A percentile compares a stretch with the other conserved stretches of the same genome.
Evolutionary conservation across 495 filamentous ascomycete genomes (phyloP).

Genomic region (Penicillium lividum): DNA sequence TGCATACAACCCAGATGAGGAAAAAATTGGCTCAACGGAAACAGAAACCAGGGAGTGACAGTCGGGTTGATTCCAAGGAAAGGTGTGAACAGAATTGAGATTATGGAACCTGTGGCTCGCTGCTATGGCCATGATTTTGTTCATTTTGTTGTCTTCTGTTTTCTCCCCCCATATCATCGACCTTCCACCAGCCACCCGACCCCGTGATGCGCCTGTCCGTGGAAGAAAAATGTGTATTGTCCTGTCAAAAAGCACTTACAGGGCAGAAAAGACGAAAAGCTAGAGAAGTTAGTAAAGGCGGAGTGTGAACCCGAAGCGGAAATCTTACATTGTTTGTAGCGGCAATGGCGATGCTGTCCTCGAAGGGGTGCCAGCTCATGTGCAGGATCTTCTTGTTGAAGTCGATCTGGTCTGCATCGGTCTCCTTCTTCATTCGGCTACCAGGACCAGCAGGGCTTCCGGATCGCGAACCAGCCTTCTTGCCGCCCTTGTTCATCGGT

Average conservation of each 20-base stretch:
- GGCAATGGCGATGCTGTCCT: slow-evolving; percentile 99
- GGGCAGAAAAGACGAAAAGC: slow-evolving; percentile 98
- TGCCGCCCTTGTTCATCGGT: slow-evolving; percentile 88
- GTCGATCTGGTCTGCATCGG: slow-evolving; percentile 98
- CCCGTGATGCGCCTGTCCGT: slow-evolving; percentile 32
- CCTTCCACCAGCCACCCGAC: slow-evolving; percentile 21
- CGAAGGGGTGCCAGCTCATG: slow-evolving; percentile 99
- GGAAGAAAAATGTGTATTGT: slow-evolving; percentile 25
- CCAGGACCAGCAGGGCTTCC: slow-evolving; percentile 90
- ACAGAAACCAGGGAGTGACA: slow-evolving; percentile 1
- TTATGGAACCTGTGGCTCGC: slow-evolving; percentile 31
- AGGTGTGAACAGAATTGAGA: slow-evolving; percentile 20
- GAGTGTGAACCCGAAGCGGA: slow-evolving; percentile 35
- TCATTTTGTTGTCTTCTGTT: slow-evolving; percentile 11
- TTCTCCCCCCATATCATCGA: slow-evolving; percentile 13
- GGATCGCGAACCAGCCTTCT: slow-evolving; percentile 80
- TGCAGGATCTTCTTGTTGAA: slow-evolving; percentile 99
- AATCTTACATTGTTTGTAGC: slow-evolving; percentile 92
- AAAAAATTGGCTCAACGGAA: slow-evolving; percentile 7
- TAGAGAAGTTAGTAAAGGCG: slow-evolving; percentile 13
- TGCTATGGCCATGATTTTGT: slow-evolving; percentile 29
- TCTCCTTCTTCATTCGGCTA: slow-evolving; percentile 97
- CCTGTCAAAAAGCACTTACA: slow-evolving; percentile 56
- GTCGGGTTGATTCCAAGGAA: not conserved
- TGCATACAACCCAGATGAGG: slow-evolving; percentile 18